Conservation (phyloP, 805 yeast genomes). For the Vanderwaltozyma polyspora region DNA sequence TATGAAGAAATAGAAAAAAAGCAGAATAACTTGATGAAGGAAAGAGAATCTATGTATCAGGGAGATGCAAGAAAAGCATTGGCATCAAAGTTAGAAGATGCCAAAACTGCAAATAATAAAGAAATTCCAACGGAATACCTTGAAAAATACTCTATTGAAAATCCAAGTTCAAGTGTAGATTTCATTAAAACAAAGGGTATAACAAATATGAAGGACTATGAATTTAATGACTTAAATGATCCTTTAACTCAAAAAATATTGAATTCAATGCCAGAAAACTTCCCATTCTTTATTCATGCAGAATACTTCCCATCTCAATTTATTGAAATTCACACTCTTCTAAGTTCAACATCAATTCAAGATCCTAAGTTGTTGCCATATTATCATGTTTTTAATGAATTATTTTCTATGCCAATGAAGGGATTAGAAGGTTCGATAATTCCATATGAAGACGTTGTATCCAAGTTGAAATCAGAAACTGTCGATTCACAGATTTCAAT, state of each 20-base stretch:
- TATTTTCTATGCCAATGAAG: slow-evolving; percentile 63
- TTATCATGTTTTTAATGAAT: slow-evolving; percentile 50
- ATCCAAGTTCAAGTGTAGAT: slow-evolving; percentile 54
- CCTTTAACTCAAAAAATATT: slow-evolving; percentile 21
- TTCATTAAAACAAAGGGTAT: slow-evolving; percentile 64
- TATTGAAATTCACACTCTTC: slow-evolving; percentile 50
- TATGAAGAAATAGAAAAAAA: slow-evolving; percentile 43
- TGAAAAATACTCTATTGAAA: slow-evolving; percentile 54
- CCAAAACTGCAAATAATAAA: slow-evolving; percentile 56
- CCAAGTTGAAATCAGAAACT: slow-evolving; percentile 62
- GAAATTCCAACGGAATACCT: slow-evolving; percentile 66
- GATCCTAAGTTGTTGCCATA: slow-evolving; percentile 46
- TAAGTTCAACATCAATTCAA: slow-evolving; percentile 44
- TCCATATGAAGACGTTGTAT: slow-evolving; percentile 68
- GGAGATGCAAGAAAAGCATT: slow-evolving; percentile 46
- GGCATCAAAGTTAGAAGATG: slow-evolving; percentile 41
- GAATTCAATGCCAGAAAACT: slow-evolving; percentile 31
- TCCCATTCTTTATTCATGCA: slow-evolving; percentile 63
- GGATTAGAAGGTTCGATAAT: slow-evolving; percentile 47
- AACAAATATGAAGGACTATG: slow-evolving; percentile 40
- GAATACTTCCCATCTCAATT: slow-evolving; percentile 77
- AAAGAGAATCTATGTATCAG: slow-evolving; percentile 45
- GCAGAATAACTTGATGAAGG: slow-evolving; percentile 37
- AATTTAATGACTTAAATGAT: slow-evolving; percentile 25
- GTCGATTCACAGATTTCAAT: slow-evolving; percentile 44